phyloP scores from a whole-genome alignment of 192 early-diverging fungal genomes.

The Paraglomus brasilianum region DNA sequence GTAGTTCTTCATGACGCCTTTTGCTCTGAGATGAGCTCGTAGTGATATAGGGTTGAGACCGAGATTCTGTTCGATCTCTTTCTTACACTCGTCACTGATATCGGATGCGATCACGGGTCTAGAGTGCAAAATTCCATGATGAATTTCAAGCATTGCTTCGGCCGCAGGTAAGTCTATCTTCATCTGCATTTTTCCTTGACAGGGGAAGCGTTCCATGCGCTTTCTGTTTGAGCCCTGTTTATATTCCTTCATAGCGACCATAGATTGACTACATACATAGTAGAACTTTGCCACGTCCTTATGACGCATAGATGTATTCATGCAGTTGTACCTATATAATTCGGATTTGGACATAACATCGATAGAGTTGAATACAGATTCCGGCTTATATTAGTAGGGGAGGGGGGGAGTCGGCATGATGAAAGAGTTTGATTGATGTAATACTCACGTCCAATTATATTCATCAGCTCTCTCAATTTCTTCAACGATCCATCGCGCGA shows the following conservation, averaged over 20 bases:
- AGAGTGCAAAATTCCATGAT: slow-evolving; percentile 22
- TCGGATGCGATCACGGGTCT: slow-evolving; percentile 21
- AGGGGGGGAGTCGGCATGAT: too few relatives aligned
- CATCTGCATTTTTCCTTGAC: slow-evolving; percentile 33
- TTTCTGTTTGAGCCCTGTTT: slow-evolving; percentile 32
- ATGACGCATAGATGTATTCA: slow-evolving; percentile 32
- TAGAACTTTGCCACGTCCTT: slow-evolving; percentile 32
- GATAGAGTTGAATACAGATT: background rate
- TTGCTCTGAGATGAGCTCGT: slow-evolving; percentile 10
- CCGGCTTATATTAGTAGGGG: too few relatives aligned
- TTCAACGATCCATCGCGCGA: slow-evolving; percentile 30
- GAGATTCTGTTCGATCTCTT: slow-evolving; percentile 28
- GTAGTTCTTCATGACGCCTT: slow-evolving; percentile 28
- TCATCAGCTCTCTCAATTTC: slow-evolving; percentile 31
- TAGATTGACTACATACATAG: slow-evolving; percentile 28
- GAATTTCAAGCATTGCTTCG: slow-evolving; percentile 31
- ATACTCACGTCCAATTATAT: slow-evolving; percentile 30
- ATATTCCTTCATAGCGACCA: slow-evolving; percentile 28
- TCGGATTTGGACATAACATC: background rate
- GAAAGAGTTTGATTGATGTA: too few relatives aligned
- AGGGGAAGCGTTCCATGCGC: slow-evolving; percentile 31
- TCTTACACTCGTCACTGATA: slow-evolving; percentile 23
- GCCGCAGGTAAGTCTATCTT: slow-evolving; percentile 28
- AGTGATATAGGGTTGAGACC: slow-evolving; percentile 18
- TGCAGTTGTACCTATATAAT: slow-evolving; percentile 27